These are phyloP conservation scores for Glycine soja DNA, from an alignment of 306 rosid genomes.

Conservation along the genomic window DNA sequence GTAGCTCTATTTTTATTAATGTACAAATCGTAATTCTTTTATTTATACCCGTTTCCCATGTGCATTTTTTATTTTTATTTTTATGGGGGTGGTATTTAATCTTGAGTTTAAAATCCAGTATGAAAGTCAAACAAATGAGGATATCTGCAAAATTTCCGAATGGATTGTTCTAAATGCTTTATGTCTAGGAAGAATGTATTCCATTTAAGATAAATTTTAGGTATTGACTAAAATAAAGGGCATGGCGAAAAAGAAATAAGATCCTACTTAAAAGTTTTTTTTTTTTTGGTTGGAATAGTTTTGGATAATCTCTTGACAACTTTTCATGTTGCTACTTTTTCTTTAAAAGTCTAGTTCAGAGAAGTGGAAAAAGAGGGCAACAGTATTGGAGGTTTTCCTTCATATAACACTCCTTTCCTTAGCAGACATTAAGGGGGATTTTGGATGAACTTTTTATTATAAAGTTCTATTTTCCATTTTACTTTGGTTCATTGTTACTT, in stretches of 20 bases:
- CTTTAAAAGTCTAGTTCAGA: constrained; percentile 6
- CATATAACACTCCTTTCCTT: constrained; percentile 9
- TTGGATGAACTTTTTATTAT: background rate
- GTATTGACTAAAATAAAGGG: constrained; percentile 13
- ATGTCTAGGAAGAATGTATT: constrained; percentile 18
- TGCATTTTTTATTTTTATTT: background rate
- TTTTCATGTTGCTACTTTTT: constrained; percentile 1
- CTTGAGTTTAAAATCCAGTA: background rate
- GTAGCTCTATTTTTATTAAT: background rate
- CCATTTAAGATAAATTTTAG: background rate
- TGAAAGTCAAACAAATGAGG: background rate
- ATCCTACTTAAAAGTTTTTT: background rate
- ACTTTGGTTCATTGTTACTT: constrained; percentile 41
- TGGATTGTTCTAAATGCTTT: background rate
- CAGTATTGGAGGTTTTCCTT: background rate
- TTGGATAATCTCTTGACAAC: constrained; percentile 16
- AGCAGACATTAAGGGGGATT: background rate
- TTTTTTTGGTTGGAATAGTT: background rate
- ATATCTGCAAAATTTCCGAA: constrained; percentile 5
- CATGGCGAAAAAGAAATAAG: constrained; percentile 12
- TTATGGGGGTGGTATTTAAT: constrained; percentile 11
- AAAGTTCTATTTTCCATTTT: constrained; percentile 13
- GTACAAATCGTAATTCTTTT: background rate
- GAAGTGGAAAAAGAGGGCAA: background rate
- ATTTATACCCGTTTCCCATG: background rate